Base-by-base conservation (phyloP, 2,329 filamentous ascomycete species). In the Coniella lustricola region DNA sequence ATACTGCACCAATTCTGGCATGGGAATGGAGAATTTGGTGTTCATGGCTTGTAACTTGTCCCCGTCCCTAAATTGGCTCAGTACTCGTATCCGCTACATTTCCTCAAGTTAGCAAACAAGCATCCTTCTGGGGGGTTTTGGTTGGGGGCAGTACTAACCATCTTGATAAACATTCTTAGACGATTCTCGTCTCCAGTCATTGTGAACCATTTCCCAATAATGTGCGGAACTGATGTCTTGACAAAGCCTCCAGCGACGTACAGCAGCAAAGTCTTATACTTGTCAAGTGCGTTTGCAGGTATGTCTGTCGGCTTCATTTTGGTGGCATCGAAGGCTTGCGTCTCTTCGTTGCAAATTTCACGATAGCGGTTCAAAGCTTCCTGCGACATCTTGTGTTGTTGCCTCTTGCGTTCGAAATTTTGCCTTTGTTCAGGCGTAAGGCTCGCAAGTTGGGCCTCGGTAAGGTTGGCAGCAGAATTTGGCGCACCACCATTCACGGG, bases 21-120 rank as follows among this genome's bases (percentile, higher is more conserved):
- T 59, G n/a, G 62, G 65, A 16, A 83, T 73, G 20, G 75, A 77
- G 39, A 83, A 76, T 2, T 60, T 62, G 7, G 72, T 66, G 53
- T 72, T 77, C 10, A 72, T 61, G 2, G 64, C 62, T 2, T 59
- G 64, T 67, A 75, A 70, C 41, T 64, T 62, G 1, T 75, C 70
- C 13, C 69, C 70, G 49, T 79, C 73, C 4, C 60, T 57, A 52
- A 79, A 82, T 56, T 83, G 79, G 38, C 68, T 70, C 1, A 70
- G 56, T 29, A 82, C 65, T 10, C 75, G 75, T 22, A 70, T 62
- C 51, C 77, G 75, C 77, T 82, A 56, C 25, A 12, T 29, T 20
- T 17, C 10, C 12, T 12, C 9, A 50, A 34, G 59, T 74, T 61
- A 74, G 67, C 53, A 50, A 44, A 14, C 9, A 31, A 13, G 21